phyloP scores from a whole-genome alignment of 1,284 basidiomycete species.

The Trametes versicolor region DNA sequence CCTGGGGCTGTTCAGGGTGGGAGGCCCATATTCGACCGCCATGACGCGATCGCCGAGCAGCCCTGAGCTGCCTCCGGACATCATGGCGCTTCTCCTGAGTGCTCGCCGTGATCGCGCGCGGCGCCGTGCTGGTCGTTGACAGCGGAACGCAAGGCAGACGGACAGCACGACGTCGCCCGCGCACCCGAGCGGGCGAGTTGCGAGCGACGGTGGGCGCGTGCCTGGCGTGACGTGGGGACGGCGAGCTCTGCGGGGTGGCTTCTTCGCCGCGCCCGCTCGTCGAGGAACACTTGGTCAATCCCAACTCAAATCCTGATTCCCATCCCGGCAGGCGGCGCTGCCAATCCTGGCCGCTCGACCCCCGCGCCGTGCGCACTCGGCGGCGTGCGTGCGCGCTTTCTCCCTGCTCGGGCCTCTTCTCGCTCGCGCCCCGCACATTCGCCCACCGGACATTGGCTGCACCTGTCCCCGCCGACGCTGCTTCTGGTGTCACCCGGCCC shows the following conservation, averaged over 20 bases:
- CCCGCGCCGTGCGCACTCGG: conserved; percentile 13
- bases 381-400: conserved; percentile 1
- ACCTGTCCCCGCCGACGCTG: background rate
- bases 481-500: conserved; percentile 9
- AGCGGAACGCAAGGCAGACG: background rate
- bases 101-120: conserved; percentile 5
- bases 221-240: conserved; percentile 19
- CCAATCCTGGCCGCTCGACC: conserved; percentile 13
- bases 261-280: conserved; percentile 21
- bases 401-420: background rate
- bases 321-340: conserved; percentile 6
- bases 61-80: background rate
- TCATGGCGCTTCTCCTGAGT: background rate
- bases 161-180: background rate
- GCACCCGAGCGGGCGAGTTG: conserved; percentile 1
- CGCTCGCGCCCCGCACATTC: background rate
- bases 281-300: conserved; percentile 32
- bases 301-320: conserved; percentile 30
- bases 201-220: conserved; percentile 3
- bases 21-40: conserved; percentile 14
- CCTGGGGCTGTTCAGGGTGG: conserved; percentile 28
- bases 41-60: conserved; percentile 6
- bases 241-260: conserved; percentile 5
- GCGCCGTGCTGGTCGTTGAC: background rate
- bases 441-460: background rate